Conservation (phyloP, 2,329 filamentous ascomycete species). For the Emmonsiellopsis sp. region DNA sequence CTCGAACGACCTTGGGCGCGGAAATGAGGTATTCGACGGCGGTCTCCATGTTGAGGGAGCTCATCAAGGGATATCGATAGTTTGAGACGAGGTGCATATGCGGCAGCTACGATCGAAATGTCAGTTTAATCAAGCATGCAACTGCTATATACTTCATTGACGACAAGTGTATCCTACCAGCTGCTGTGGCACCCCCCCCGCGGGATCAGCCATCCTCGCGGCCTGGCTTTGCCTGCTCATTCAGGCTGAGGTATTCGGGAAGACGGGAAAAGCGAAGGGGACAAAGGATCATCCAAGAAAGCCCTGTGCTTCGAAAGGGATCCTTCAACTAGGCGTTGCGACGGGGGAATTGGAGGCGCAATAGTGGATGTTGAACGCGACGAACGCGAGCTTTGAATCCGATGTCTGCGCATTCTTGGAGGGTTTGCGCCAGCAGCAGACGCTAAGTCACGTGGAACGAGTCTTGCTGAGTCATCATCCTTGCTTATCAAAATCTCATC, state of each 20-base stretch:
- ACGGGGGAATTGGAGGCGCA: neutral
- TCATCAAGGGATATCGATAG: slow-evolving; percentile 66
- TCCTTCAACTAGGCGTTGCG: neutral
- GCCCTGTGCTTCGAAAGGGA: neutral
- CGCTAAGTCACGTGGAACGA: too few relatives aligned
- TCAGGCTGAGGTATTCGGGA: neutral
- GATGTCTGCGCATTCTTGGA: neutral
- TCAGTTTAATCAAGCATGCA: slow-evolving; percentile 6
- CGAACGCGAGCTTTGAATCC: neutral
- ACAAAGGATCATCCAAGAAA: neutral
- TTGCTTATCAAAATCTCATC: too few relatives aligned
- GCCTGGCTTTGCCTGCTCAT: slow-evolving; percentile 11
- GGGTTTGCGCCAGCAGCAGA: too few relatives aligned
- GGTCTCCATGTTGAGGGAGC: slow-evolving; percentile 61
- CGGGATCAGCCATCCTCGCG: slow-evolving; percentile 35
- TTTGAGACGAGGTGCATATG: slow-evolving; percentile 87
- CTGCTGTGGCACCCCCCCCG: slow-evolving; percentile 37
- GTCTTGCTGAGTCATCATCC: too few relatives aligned
- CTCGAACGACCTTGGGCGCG: slow-evolving; percentile 76
- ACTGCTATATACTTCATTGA: neutral
- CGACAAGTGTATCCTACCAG: slow-evolving; percentile 24
- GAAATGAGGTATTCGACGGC: slow-evolving; percentile 75
- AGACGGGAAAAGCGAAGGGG: neutral
- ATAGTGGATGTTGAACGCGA: neutral
- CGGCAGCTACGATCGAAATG: slow-evolving; percentile 49